A percentile compares a stretch with the other conserved stretches of the same genome.
Conservation (phyloP, 202 grass and related monocot genomes). For the Alloteropsis angusta region DNA sequence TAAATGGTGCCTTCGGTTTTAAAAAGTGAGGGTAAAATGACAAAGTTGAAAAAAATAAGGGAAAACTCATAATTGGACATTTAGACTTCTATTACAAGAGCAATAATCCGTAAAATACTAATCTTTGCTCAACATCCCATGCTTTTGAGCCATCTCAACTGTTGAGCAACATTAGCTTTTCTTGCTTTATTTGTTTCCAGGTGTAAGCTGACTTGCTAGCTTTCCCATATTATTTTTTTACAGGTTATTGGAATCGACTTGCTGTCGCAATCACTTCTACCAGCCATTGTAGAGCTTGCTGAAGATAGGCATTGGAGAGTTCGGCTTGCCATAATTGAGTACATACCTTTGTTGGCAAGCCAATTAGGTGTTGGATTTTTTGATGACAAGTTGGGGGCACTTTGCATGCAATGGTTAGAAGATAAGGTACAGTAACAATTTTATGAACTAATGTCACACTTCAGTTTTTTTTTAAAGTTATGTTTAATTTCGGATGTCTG, state of each 20-base stretch:
- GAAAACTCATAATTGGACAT: too few species aligned
- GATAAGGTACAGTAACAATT: constrained; percentile 36
- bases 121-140: neutral
- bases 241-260: constrained; percentile 81
- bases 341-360: constrained; percentile 72
- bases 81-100: too few species aligned
- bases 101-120: neutral
- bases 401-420: constrained; percentile 91
- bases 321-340: constrained; percentile 80
- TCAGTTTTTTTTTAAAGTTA: too few species aligned
- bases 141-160: neutral
- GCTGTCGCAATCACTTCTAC: constrained; percentile 65
- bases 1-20: too few species aligned
- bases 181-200: neutral
- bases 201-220: neutral
- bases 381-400: constrained; percentile 69
- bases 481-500: too few species aligned
- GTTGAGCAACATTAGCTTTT: neutral
- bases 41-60: too few species aligned
- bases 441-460: too few species aligned
- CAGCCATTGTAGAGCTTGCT: constrained; percentile 71
- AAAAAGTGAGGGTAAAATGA: too few species aligned
- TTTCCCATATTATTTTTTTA: neutral
- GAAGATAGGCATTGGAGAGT: constrained; percentile 86
- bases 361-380: constrained; percentile 84